Conservation (phyloP, 1,284 basidiomycete genomes). For the Trichosporon inkin region DNA sequence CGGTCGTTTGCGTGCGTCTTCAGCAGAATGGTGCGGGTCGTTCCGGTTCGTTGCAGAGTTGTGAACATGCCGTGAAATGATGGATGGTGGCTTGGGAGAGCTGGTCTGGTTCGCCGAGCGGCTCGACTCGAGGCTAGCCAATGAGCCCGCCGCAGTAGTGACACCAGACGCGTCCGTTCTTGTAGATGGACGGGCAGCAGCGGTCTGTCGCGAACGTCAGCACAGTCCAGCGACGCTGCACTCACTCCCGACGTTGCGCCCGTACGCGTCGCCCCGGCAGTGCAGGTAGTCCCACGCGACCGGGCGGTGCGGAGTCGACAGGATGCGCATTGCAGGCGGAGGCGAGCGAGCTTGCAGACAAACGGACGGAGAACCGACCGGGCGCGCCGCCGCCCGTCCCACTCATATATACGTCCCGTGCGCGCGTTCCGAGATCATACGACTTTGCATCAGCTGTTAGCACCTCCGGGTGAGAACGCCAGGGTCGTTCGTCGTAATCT, state of each 20-base stretch:
- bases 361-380: not conserved
- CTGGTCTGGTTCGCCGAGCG: not conserved
- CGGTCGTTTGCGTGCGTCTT: too few relatives aligned
- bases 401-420: not conserved
- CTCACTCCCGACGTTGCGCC: constrained; percentile 1
- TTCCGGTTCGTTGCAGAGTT: too few relatives aligned
- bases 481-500: too few relatives aligned
- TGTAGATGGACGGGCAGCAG: not conserved
- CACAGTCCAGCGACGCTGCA: not conserved
- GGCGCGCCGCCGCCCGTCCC: not conserved
- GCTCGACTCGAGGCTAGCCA: not conserved
- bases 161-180: constrained; percentile 2
- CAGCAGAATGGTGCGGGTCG: too few relatives aligned
- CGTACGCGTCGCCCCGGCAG: not conserved
- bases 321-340: not conserved
- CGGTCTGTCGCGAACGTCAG: not conserved
- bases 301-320: not conserved
- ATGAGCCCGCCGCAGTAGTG: constrained; percentile 1
- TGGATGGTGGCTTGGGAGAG: too few relatives aligned
- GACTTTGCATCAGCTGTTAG: too few relatives aligned
- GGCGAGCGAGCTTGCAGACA: not conserved
- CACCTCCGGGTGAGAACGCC: too few relatives aligned
- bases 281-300: not conserved
- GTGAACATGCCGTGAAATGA: too few relatives aligned
- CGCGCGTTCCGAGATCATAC: too few relatives aligned